Base-by-base conservation (phyloP, 225 moss, liverwort and hornwort species). In the Antitrichia curtipendula region DNA sequence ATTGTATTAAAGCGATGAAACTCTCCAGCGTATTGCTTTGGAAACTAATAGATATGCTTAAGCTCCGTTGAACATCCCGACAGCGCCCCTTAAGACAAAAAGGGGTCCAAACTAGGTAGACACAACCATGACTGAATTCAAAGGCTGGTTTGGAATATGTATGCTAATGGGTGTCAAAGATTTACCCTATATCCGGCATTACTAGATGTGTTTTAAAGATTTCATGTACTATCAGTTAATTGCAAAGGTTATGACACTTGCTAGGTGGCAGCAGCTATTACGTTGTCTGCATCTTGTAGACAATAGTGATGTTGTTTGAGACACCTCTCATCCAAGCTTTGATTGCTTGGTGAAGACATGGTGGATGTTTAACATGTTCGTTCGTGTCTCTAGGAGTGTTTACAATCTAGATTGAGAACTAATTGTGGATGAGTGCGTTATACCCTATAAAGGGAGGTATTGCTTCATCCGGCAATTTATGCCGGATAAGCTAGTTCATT, bases 21-120 rank as follows among this genome's bases (percentile, higher is more conserved):
- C 68, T 40, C 38, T 68, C 12, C 13, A 68, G 40, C 4, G 2
- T 13, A 23, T 68, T 7, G 68, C 13, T 23, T 7, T 0, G 0
- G 4, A 68, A 68, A 68, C 20, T 6, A 68, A 38, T 13, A 68
- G 68, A 68, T 68, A 68, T 1, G 13, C 23, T 68, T 1, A 7
- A 13, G 23, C 38, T 38, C 12, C 38, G 0, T 40, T 68, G 23
- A 13, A 13, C 38, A 68, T 23, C 4, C 13, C 12, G 0, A 68
- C 23, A 23, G 23, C 2, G 1, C 23, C 0, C 4, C 22, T 7
- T 7, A 22, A 69, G 23, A 38, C 38, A 0, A 38, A 68, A 38
- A 12, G 68, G 6, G 12, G 38, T 4, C 22, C n/a, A n/a, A 11
- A n/a, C 3, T 21, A 16, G 31, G 1, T 62, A 3, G 31, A 62